These are phyloP conservation scores for Hyaloscypha bicolor DNA, from an alignment of 495 filamentous ascomycete genomes.

Conservation along the genomic window DNA sequence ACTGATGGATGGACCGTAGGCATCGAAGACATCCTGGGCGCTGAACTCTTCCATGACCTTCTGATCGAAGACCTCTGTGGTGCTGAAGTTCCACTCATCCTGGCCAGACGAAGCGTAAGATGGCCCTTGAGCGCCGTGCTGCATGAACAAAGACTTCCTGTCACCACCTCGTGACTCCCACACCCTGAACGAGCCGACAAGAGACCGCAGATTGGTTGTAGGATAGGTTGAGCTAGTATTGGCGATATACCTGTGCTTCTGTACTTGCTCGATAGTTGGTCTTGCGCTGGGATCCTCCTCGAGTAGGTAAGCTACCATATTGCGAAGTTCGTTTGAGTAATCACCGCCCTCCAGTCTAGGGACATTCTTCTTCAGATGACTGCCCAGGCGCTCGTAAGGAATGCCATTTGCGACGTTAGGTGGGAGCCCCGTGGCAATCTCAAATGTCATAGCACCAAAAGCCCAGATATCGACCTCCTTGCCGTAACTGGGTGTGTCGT, in stretches of 20 bases:
- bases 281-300: conserved; percentile 73
- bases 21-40: conserved; percentile 51
- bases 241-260: conserved; percentile 63
- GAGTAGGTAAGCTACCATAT: conserved; percentile 79
- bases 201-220: conserved; percentile 63
- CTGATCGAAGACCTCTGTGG: conserved; percentile 80
- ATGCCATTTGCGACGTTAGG: conserved; percentile 62
- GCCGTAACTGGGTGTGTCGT: conserved; percentile 55
- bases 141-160: conserved; percentile 78
- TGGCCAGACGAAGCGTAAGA: conserved; percentile 37
- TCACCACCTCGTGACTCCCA: conserved; percentile 88
- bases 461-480: conserved; percentile 93
- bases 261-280: conserved; percentile 69
- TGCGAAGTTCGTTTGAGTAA: conserved; percentile 74
- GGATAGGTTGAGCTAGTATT: conserved; percentile 71
- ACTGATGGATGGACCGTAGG: conserved; percentile 49
- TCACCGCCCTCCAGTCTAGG: conserved; percentile 75
- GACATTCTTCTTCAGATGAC: conserved; percentile 60
- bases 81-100: conserved; percentile 94
- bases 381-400: conserved; percentile 53
- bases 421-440: conserved; percentile 88
- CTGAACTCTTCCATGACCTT: conserved; percentile 48
- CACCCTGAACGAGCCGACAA: conserved; percentile 78
- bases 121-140: conserved; percentile 69
- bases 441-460: conserved; percentile 86